Percentiles rank a stretch among this genome's conserved stretches.
phyloP scores from a whole-genome alignment of 2,329 filamentous ascomycete species.

The Colletotrichum falcatum region DNA sequence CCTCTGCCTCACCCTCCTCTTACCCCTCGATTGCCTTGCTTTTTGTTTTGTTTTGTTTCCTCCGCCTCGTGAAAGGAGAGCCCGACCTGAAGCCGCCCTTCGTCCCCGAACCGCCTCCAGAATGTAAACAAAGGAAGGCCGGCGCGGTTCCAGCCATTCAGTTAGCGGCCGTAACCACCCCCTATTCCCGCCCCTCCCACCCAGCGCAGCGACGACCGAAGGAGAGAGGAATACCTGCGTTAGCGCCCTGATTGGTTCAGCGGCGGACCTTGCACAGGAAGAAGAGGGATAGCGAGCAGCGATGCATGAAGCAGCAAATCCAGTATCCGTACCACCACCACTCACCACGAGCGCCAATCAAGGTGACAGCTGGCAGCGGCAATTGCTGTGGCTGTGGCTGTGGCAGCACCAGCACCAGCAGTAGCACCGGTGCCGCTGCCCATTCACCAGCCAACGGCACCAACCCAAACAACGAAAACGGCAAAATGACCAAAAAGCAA shows the following conservation, averaged over 20 bases:
- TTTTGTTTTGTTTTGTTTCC: constrained; percentile 35
- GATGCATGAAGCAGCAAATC: constrained; percentile 1
- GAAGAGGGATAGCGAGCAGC: background rate
- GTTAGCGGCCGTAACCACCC: constrained; percentile 27
- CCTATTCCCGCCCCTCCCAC: background rate
- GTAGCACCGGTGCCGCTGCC: background rate
- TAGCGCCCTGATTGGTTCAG: constrained; percentile 36
- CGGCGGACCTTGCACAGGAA: constrained; percentile 34
- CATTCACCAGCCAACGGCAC: constrained; percentile 42
- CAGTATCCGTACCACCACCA: background rate
- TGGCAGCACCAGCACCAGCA: too few species aligned
- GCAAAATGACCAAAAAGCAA: background rate
- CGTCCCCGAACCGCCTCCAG: constrained; percentile 12
- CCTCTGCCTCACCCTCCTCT: background rate
- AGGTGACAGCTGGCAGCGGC: too few species aligned
- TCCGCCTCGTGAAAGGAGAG: background rate
- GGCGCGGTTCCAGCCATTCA: constrained; percentile 24
- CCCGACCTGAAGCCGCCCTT: background rate
- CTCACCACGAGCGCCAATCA: background rate
- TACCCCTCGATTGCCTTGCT: constrained; percentile 25
- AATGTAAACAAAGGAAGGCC: constrained; percentile 41
- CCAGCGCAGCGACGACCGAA: background rate
- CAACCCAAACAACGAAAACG: constrained; percentile 29
- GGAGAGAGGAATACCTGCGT: background rate
- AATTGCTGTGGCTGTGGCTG: too few species aligned